These are phyloP conservation scores for Coriolopsis trogii DNA, from an alignment of 1,284 basidiomycete species.

Conservation along the genomic window DNA sequence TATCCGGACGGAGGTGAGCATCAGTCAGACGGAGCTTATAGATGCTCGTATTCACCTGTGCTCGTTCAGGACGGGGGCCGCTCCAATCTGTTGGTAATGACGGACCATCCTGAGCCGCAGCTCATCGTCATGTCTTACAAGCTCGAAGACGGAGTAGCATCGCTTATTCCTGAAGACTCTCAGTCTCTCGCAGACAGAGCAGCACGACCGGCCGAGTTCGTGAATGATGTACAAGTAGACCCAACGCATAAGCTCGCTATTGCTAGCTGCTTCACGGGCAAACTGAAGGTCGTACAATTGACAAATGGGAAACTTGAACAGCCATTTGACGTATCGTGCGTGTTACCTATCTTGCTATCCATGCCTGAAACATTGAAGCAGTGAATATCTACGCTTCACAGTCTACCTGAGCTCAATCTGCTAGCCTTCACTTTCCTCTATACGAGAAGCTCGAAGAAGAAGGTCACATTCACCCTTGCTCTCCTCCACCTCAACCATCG, in stretches of 20 bases:
- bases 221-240: constrained; percentile 64
- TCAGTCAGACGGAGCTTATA: not conserved
- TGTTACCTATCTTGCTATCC: too few species aligned
- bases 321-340: constrained; percentile 70
- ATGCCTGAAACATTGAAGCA: not conserved
- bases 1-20: constrained; percentile 54
- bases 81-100: constrained; percentile 62
- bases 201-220: constrained; percentile 65
- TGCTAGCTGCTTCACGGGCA: constrained; percentile 67
- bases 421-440: constrained; percentile 72
- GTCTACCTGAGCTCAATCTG: constrained; percentile 77
- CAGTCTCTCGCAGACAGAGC: constrained; percentile 57
- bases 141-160: constrained; percentile 37
- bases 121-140: constrained; percentile 61
- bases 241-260: constrained; percentile 62
- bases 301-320: constrained; percentile 52
- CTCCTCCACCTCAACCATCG: constrained; percentile 73
- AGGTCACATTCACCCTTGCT: constrained; percentile 61
- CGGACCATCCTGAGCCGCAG: constrained; percentile 74
- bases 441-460: constrained; percentile 38
- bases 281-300: constrained; percentile 62
- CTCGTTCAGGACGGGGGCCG: constrained; percentile 42
- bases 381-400: constrained; percentile 31
- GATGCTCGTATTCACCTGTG: not conserved
- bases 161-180: constrained; percentile 44